Conservation (phyloP, 345 rosid species). For the Rhodamnia rubescens region DNA sequence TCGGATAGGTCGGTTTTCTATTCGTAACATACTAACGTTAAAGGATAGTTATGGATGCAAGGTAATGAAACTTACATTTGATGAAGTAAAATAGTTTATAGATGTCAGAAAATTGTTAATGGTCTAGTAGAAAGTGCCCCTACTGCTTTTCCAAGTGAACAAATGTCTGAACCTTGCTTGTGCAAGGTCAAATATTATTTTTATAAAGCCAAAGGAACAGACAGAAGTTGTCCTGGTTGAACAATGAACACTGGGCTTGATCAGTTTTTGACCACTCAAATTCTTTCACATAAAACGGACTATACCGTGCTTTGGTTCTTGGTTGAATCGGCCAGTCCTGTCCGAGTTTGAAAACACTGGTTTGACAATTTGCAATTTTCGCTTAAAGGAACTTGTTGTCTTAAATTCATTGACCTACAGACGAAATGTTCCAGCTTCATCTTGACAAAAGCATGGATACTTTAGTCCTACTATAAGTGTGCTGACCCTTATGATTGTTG, state of each 20-base stretch:
- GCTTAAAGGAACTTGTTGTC: not conserved
- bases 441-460: not conserved
- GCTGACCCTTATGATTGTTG: not conserved
- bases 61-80: not conserved
- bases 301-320: not conserved
- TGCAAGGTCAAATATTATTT: not conserved
- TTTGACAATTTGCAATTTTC: not conserved
- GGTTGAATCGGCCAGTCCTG: not conserved
- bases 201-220: not conserved
- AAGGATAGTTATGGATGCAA: not conserved
- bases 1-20: not conserved
- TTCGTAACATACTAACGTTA: not conserved
- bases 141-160: not conserved
- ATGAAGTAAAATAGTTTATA: not conserved
- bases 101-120: not conserved
- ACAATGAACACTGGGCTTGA: not conserved
- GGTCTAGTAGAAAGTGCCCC: not conserved
- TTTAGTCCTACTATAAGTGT: not conserved
- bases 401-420: not conserved
- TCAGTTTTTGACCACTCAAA: not conserved
- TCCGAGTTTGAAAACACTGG: not conserved
- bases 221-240: not conserved
- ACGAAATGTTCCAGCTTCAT: not conserved
- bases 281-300: not conserved
- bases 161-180: not conserved